These are phyloP conservation scores for Casuarina glauca DNA, from an alignment of 306 rosid genomes.

Conservation along the genomic window DNA sequence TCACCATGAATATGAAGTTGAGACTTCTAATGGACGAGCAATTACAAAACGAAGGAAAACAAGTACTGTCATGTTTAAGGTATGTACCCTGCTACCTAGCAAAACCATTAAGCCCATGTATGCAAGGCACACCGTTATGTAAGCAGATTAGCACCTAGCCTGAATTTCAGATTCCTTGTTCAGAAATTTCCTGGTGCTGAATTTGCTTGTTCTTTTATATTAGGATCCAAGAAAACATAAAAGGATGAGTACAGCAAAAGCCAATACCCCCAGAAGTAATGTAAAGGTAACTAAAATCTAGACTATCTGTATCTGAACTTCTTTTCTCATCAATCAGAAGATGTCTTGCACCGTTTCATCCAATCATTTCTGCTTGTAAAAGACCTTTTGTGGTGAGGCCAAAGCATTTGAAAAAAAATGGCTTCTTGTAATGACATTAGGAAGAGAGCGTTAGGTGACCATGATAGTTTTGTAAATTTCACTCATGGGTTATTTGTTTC, in stretches of 20 bases:
- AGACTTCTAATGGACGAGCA: conserved; percentile 92
- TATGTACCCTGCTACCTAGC: conserved; percentile 36
- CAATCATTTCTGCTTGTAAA: neutral
- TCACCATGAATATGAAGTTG: conserved; percentile 89
- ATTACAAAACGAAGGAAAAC: conserved; percentile 85
- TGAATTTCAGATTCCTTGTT: conserved; percentile 8
- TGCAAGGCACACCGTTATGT: conserved; percentile 19
- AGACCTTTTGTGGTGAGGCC: neutral
- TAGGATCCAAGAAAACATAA: conserved; percentile 82
- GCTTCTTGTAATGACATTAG: neutral
- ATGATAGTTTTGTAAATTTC: neutral
- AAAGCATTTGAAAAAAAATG: neutral
- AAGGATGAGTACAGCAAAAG: conserved; percentile 64
- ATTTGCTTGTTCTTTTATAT: conserved; percentile 19
- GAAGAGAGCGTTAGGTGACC: neutral
- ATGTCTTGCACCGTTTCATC: neutral
- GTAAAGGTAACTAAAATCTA: conserved; percentile 61
- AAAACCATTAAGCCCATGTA: conserved; percentile 12
- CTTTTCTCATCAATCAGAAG: neutral
- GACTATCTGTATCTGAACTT: conserved; percentile 1
- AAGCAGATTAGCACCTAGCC: conserved; percentile 21
- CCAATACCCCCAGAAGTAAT: conserved; percentile 57
- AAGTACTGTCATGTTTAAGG: conserved; percentile 95
- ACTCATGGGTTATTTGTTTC: neutral
- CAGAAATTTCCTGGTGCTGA: conserved; percentile 26